Evolutionary conservation across 1,284 basidiomycete species (phyloP), one percentile per base, ranked within the genome.

Genomic region (Termitomyces sp.): DNA sequence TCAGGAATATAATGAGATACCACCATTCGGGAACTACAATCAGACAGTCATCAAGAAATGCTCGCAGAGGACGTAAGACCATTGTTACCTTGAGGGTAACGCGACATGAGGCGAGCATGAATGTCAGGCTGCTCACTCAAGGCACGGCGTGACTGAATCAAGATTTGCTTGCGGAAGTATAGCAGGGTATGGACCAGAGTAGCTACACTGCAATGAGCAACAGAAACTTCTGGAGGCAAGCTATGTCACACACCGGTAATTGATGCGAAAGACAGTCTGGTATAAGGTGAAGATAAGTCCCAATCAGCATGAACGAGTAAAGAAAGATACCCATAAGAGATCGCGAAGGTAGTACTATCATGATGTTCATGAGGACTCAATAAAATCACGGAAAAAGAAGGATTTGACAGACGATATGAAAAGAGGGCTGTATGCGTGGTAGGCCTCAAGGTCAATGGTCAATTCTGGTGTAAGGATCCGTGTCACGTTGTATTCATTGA

Each of bases 101-200:
- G 77, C 7, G 83, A 71, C 92, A 95, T 94, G 34, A 94, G 74
- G 15, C 82, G 76, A 21, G 83, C 83, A 67, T 96, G 93, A 51
- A 96, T 85, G 72, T 96, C 93, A 6, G 90, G 88, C 61, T 90
- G 85, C 64, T 92, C 90, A 48, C 78, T 67, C 62, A 87, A 74
- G 10, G 83, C 78, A 34, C 81, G 76, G 24, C 89, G 73, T 1
- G 84, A 77, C 58, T 84, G 82, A 7, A 73, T 70, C 78, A 83
- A 84, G 54, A 95, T 88, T 62, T 87, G 81, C 64, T 86, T 86
- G 58, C 91, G 88, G 77, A 90, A 89, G 70, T 88, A 88, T 15
- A 95, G 76, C 56, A 82, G 75, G 0, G 90, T 87, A 69, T 95
- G 92, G 13, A 86, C 84, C 54, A 92, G 68, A 1, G 88, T 80